Evolutionary conservation across 768 basidiomycete genomes (phyloP).

Genomic region (Pisolithus albus): DNA sequence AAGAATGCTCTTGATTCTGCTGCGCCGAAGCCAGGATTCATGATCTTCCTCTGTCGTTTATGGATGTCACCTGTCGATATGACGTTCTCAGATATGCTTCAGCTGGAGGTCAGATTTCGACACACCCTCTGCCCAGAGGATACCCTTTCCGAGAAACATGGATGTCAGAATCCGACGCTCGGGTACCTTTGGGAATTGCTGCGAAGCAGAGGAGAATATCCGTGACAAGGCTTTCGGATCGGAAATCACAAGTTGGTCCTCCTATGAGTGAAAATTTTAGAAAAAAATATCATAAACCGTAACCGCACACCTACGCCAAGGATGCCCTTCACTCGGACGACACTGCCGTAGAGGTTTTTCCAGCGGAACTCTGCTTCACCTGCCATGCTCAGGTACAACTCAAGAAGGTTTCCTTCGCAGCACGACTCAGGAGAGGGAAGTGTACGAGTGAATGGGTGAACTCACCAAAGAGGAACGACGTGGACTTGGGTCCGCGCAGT

Average conservation of each 20-base stretch:
- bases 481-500: constrained; percentile 2
- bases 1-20: constrained; percentile 47
- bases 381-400: constrained; percentile 22
- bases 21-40: constrained; percentile 50
- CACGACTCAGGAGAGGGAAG: not conserved
- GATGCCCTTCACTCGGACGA: constrained; percentile 23
- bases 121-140: constrained; percentile 38
- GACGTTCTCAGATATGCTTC: constrained; percentile 8
- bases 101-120: not conserved
- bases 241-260: constrained; percentile 38
- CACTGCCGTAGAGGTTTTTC: constrained; percentile 23
- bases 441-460: not conserved
- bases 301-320: constrained; percentile 18
- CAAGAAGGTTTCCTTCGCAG: constrained; percentile 23
- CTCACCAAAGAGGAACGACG: constrained; percentile 6
- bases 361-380: constrained; percentile 25
- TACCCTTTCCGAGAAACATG: constrained; percentile 25
- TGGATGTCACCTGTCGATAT: constrained; percentile 33
- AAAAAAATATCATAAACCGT: not conserved
- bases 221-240: constrained; percentile 41
- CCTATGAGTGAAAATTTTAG: constrained; percentile 25
- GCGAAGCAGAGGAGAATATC: constrained; percentile 37
- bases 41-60: constrained; percentile 46
- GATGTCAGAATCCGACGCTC: constrained; percentile 16
- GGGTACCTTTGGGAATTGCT: constrained; percentile 35